Base-by-base conservation (phyloP, 23 red algal genomes). In the Chondrus crispus region DNA sequence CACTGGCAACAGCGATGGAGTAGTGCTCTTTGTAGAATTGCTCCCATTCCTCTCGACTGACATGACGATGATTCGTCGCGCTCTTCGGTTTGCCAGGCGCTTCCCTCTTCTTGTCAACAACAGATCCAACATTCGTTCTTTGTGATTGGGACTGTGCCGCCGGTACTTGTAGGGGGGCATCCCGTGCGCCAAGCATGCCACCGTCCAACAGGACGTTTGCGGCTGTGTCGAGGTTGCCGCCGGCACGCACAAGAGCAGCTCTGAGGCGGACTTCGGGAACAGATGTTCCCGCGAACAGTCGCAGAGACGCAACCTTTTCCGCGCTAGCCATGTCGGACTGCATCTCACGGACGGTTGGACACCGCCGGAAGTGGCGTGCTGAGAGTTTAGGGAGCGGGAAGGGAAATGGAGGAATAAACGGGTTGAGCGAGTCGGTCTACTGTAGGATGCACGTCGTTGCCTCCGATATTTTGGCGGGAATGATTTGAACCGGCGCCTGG, bases 181-280 rank as follows among this genome's bases (percentile, higher is more conserved):
- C 60, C 26, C 26, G 0, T 12, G 9, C 26, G 35, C 60, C 60
- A 13, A 66, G 60, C 26, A 32, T 66, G 18, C 60, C 60, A 14
- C 57, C 78, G 18, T 69, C 11, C 4, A 90, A 73, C 8, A 90
- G 49, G 55, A 49, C 64, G 43, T 64, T 63, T 16, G 87, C 87
- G 16, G 87, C 87, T 10, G 72, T 30, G 33, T 90, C 68, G 46
- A 90, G 51, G 33, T 90, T 73, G 36, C 87, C 87, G 4, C 64
- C 87, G 24, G 72, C 33, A 46, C 87, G 72, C 19, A 78, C 44
- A 8, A 90, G 60, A 9, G 74, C 87, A 41, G 71, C 57, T 32
- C 87, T 69, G 4, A 90, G 87, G 16, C 46, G 46, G 28, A 33
- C 32, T 69, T 81, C 74, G 37, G 87, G 74, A 24, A 90, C 37